Base-by-base conservation (phyloP, 2,329 filamentous ascomycete species). In the Ceratocystis cacaofunesta region DNA sequence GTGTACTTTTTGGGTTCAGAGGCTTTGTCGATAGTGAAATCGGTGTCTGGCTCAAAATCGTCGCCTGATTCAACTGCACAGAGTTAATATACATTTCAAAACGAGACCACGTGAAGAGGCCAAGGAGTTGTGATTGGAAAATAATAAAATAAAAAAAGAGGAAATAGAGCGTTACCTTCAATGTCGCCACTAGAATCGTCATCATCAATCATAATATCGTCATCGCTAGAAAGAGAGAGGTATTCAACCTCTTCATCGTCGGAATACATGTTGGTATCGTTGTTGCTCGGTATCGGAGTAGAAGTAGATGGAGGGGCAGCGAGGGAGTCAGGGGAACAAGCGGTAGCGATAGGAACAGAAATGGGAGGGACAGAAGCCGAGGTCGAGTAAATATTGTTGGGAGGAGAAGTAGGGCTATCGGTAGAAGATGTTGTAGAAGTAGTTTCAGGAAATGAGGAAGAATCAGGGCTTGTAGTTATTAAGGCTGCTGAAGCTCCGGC, bases 181-280 rank as follows among this genome's bases (percentile, higher is more conserved):
- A 63, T 41, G 25, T 65, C 63, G 28, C 63, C 60, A 19, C 43
- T 63, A 60, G 57, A 65, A 25, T 63, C 63, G 6, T 65, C 62
- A 68, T 65, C 60, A 68, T 91, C 88, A 69, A 88, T 82, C 74
- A 87, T 81, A 68, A 90, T 83, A 69, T 89, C 86, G 65, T 87
- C 85, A 52, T 86, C 87, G 69, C 72, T 68, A 72, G 88, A 95
- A 52, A 86, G 80, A 72, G 86, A 85, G 71, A 89, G 95, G 82
- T 94, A 88, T 75, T 92, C 52, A 57, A 28, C 22, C 25, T 57
- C 92, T 68, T 96, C 92, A 72, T 96, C 91, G 71, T 97, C 92
- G 7, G 92, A 96, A 78, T 96, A 91, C 92, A 96, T 96, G 22
- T 57, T 32, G 69, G 79, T 83, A 74, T 78, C 78, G 63, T 77